Base-by-base conservation (phyloP, 2,329 filamentous ascomycete genomes). In the Nannizziopsis barbatae region DNA sequence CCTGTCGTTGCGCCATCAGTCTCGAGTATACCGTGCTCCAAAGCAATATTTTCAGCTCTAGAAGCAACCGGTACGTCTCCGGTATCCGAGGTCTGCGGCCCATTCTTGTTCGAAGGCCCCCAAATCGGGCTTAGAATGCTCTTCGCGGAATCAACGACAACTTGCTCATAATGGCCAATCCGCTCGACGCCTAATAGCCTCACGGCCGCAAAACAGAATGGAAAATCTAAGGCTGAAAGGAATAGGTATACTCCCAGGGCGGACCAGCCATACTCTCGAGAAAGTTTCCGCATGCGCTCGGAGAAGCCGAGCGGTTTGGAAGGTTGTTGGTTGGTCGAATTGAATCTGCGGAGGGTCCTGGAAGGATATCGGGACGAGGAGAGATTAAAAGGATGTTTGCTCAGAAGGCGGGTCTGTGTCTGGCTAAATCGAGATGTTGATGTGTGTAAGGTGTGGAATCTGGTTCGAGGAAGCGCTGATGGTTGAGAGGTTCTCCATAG, bases 151-250 rank as follows among this genome's bases (percentile, higher is more conserved):
- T 64, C 61, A 30, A 73, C 50, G 30, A 69, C 54, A 2, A 68
- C 64, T 57, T 71, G 66, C 53, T 74, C 71, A 53, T 66, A 71
- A 47, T 69, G 62, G 5, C 87, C 89, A 59, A 98, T 92, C 48
- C 77, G 78, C 20, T 98, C 92, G 0, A 86, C 85, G 12, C 92
- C 92, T 1, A 95, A 75, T 45, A 81, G 71, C 50, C 83, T 78
- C 41, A 98, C 92, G 8, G 92, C 79, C 47, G 94, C 68, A 70
- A 95, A 98, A 69, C 90, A 96, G 63, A 96, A 86, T 0, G 92
- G 92, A 56, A 96, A 94, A 68, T 98, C 92, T 45, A 95, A 70
- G 33, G 85, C 83, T 37, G 85, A 89, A 47, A 98, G 70, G 1
- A 74, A 74, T 9, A 95, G 67, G 66, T 98, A 98, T 11, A 98